Conservation (phyloP, 1,139 yeast species). For the Diutina sp. region DNA sequence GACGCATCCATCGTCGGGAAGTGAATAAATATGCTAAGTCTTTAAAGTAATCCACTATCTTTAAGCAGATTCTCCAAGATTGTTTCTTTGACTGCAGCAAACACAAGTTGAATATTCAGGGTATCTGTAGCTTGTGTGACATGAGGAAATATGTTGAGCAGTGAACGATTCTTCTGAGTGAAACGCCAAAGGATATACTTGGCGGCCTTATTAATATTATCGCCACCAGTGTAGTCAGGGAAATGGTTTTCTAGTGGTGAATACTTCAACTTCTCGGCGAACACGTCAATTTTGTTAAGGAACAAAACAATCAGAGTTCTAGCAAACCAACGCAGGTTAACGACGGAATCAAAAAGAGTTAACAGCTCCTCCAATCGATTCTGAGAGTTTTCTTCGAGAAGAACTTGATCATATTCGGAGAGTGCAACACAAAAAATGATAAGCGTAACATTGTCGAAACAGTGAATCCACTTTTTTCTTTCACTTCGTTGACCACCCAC, state of each 20-base stretch:
- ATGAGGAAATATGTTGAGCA: slow-evolving; percentile 75
- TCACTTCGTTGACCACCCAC: slow-evolving; percentile 94
- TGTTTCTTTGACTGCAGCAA: slow-evolving; percentile 87
- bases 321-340: slow-evolving; percentile 89
- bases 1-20: slow-evolving; percentile 3
- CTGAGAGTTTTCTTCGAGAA: slow-evolving; percentile 67
- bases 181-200: slow-evolving; percentile 88
- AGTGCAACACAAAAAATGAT: slow-evolving; percentile 85
- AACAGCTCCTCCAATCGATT: slow-evolving; percentile 80
- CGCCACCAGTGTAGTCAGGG: slow-evolving; percentile 86
- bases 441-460: slow-evolving; percentile 83
- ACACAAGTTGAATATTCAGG: slow-evolving; percentile 73
- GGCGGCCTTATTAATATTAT: slow-evolving; percentile 85
- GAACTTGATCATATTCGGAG: slow-evolving; percentile 80
- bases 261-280: slow-evolving; percentile 70
- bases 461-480: slow-evolving; percentile 91
- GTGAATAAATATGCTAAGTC: slow-evolving; percentile 1
- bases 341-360: slow-evolving; percentile 78
- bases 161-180: slow-evolving; percentile 73
- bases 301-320: slow-evolving; percentile 77
- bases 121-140: slow-evolving; percentile 95
- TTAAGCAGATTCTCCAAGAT: slow-evolving; percentile 72
- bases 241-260: slow-evolving; percentile 77
- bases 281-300: slow-evolving; percentile 80
- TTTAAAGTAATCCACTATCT: slow-evolving; percentile 67